Conservation (phyloP, 2,329 filamentous ascomycete species). For the Ceratocystis lukuohia region DNA sequence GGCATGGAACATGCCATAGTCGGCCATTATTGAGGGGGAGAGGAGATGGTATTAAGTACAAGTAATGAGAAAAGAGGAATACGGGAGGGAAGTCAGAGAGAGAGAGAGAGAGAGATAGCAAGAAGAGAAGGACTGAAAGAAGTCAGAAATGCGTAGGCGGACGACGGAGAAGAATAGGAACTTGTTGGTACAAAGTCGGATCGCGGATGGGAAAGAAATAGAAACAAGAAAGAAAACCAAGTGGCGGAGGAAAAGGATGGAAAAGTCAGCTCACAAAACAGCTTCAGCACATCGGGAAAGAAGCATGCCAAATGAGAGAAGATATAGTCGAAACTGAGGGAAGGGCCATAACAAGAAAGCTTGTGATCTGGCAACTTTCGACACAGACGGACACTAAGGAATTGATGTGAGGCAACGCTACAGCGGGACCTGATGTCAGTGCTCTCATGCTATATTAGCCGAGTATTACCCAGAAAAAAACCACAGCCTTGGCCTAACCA, state of each 20-base stretch:
- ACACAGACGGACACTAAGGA: not conserved
- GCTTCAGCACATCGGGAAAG: not conserved
- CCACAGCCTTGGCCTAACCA: not conserved
- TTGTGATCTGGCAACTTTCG: slow-evolving; percentile 15
- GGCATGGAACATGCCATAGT: slow-evolving; percentile 42
- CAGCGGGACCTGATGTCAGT: not conserved
- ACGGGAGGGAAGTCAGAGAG: not conserved
- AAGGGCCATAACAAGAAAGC: slow-evolving; percentile 1
- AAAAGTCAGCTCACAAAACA: not conserved
- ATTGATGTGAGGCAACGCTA: not conserved
- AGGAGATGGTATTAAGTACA: not conserved
- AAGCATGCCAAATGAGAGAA: not conserved
- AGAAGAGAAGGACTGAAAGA: not conserved
- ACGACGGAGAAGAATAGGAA: not conserved
- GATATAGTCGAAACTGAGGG: not conserved
- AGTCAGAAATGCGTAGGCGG: not conserved
- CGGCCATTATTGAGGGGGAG: slow-evolving; percentile 34
- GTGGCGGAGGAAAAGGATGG: not conserved
- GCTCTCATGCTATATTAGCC: not conserved
- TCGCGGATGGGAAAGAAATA: not conserved
- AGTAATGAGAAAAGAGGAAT: not conserved
- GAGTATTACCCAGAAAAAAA: not conserved
- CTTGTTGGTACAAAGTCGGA: too few species aligned
- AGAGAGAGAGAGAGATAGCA: not conserved
- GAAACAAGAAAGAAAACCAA: not conserved